Evolutionary conservation across 257 asterid species (phyloP).

Genomic region (Nemophila menziesii): DNA sequence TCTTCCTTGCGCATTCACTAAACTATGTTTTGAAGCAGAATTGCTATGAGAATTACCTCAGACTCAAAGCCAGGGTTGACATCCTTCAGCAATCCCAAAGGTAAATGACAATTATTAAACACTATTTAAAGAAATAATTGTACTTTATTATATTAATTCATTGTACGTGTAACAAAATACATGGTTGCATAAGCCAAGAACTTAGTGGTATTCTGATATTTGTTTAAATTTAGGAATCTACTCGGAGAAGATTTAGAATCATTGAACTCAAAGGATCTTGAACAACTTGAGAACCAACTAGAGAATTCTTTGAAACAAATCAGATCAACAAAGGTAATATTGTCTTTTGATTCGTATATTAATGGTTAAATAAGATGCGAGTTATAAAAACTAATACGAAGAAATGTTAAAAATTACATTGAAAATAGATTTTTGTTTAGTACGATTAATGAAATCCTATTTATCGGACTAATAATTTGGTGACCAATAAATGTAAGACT

Average conservation of each 20-base stretch:
- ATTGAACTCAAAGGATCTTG: conserved; percentile 20
- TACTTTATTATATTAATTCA: too few species aligned
- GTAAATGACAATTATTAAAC: not conserved
- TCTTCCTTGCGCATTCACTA: too few species aligned
- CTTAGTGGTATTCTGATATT: too few species aligned
- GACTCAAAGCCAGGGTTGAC: conserved; percentile 28
- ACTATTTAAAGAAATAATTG: not conserved
- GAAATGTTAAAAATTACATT: too few species aligned
- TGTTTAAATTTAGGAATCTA: conserved; percentile 11
- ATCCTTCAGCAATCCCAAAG: conserved; percentile 28
- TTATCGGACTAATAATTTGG: too few species aligned
- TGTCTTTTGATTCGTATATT: too few species aligned
- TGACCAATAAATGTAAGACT: too few species aligned
- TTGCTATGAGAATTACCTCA: conserved; percentile 23
- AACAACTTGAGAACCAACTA: conserved; percentile 23
- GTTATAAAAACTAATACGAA: too few species aligned
- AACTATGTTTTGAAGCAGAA: conserved; percentile 13
- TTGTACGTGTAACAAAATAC: not conserved
- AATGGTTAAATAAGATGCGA: too few species aligned
- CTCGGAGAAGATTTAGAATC: conserved; percentile 26
- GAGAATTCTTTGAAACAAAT: conserved; percentile 23
- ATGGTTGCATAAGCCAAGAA: too few species aligned
- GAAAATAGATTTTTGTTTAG: too few species aligned
- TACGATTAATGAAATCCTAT: too few species aligned
- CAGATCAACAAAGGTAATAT: conserved; percentile 25